Percentiles rank a stretch among this genome's conserved stretches.
phyloP scores from a whole-genome alignment of 2,329 filamentous ascomycete genomes.

The Xenoacremonium recifei region DNA sequence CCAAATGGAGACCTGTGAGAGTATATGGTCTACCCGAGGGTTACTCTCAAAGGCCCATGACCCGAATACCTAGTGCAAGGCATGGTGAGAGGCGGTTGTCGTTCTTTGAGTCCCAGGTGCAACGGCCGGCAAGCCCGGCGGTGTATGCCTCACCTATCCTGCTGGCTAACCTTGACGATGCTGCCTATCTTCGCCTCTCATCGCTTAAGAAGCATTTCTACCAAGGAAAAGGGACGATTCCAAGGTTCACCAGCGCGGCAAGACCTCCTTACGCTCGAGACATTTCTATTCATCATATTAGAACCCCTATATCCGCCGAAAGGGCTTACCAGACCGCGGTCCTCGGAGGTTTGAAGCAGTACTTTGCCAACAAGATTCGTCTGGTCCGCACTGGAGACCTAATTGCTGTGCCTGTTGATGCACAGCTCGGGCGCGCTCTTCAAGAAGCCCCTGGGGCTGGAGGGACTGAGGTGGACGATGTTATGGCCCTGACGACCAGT shows the following conservation, averaged over 20 bases:
- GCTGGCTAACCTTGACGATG: conserved; percentile 78
- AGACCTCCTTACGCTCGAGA: conserved; percentile 65
- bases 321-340: conserved; percentile 81
- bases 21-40: conserved; percentile 86
- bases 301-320: conserved; percentile 86
- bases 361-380: conserved; percentile 81
- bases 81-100: conserved; percentile 53
- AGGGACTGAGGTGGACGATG: conserved; percentile 71
- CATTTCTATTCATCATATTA: conserved; percentile 83
- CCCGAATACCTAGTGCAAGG: conserved; percentile 57
- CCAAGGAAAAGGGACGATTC: conserved; percentile 50
- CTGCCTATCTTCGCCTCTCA: conserved; percentile 76
- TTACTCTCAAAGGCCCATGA: conserved; percentile 60
- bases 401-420: conserved; percentile 85
- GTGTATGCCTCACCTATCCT: conserved; percentile 83
- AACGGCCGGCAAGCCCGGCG: conserved; percentile 54
- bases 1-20: conserved; percentile 77
- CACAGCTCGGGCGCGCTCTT: conserved; percentile 75
- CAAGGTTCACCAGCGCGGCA: conserved; percentile 54
- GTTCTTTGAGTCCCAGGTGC: conserved; percentile 68
- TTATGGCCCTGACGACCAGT: conserved; percentile 50
- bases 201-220: conserved; percentile 58
- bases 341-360: conserved; percentile 80
- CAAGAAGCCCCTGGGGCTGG: conserved; percentile 66
- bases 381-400: conserved; percentile 85